Conservation (phyloP, 106 monocot genomes). For the Dendrobium catenatum region DNA sequence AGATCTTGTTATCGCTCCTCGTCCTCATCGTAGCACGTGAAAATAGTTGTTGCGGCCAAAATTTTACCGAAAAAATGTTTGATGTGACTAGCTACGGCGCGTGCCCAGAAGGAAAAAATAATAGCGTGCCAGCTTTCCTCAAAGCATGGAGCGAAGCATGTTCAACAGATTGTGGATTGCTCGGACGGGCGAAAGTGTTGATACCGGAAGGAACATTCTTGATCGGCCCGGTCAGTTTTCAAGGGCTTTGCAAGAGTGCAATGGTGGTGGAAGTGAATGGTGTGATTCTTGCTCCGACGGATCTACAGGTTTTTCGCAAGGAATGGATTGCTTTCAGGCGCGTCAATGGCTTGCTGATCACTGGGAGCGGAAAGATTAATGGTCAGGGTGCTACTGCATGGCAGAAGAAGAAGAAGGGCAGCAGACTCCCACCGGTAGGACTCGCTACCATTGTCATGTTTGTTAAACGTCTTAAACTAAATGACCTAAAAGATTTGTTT, state of each 20-base stretch:
- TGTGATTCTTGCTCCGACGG: slow-evolving; percentile 13
- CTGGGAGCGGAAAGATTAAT: slow-evolving; percentile 34
- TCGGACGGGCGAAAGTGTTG: slow-evolving; percentile 14
- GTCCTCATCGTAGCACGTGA: background rate
- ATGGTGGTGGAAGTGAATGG: slow-evolving; percentile 16
- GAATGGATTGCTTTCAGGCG: slow-evolving; percentile 41
- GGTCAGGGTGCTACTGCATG: slow-evolving; percentile 36
- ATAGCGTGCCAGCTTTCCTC: slow-evolving; percentile 20
- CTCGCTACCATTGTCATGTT: background rate
- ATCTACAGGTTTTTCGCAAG: slow-evolving; percentile 8
- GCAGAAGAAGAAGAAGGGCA: slow-evolving; percentile 10
- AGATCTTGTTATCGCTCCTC: background rate
- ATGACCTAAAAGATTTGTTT: no score
- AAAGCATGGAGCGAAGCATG: slow-evolving; percentile 41
- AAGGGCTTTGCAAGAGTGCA: slow-evolving; percentile 29
- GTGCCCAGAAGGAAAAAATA: background rate
- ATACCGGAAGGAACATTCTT: slow-evolving; percentile 35
- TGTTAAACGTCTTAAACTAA: no score
- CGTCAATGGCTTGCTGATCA: slow-evolving; percentile 27
- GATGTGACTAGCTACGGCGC: slow-evolving; percentile 6
- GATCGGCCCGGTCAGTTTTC: slow-evolving; percentile 27
- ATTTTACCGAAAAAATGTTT: background rate
- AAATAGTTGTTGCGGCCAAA: background rate
- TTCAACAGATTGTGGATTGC: background rate
- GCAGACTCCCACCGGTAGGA: slow-evolving; percentile 4